Evolutionary conservation across 345 rosid species (phyloP), one percentile per base, ranked within the genome.

Genomic region (Noccaea bulbosa): DNA sequence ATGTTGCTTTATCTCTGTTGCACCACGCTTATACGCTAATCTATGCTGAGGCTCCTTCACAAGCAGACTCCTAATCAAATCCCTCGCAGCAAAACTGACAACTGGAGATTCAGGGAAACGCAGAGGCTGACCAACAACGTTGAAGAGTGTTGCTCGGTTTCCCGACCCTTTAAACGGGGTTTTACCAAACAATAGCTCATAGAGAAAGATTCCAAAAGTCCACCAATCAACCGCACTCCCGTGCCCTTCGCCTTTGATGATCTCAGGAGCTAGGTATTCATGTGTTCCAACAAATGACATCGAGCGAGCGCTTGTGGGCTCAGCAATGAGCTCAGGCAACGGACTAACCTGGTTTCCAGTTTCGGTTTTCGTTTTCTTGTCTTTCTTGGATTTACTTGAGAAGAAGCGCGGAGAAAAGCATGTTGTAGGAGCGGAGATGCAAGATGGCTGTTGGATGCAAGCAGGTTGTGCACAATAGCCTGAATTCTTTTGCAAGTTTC

Each of bases 191-290:
- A 90, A 63, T 24, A 88, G 84, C 80, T 90, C 93, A n/a, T 88
- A 85, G 7, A 88, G 74, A 68, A 90, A 88, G 70, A 86, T 90
- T 41, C 96, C 93, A 7, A 86, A 88, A 48, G 92, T 88, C 92
- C 96, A 90, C 93, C 96, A 90, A 62, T 88, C 90, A 58, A 90
- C 91, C 17, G 91, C 96, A 80, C 93, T 88, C 38, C 93, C 96
- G 44, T 86, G 96, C 47, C 92, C 92, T 82, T 88, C 91, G 38
- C 93, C 96, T 69, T 87, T 87, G 75, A 87, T 84, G 40, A 84
- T 89, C 78, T 89, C 92, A 3, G 95, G 92, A 4, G 92, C 94
- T 71, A 88, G 72, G 77, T 86, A 88, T 69, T 89, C 96, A 14
- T 89, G 96, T 55, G 96, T 90, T 64, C 96, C 96, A 30, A 90